These are phyloP conservation scores for Gentiana dahurica DNA, from an alignment of 257 asterid genomes.

Conservation along the genomic window DNA sequence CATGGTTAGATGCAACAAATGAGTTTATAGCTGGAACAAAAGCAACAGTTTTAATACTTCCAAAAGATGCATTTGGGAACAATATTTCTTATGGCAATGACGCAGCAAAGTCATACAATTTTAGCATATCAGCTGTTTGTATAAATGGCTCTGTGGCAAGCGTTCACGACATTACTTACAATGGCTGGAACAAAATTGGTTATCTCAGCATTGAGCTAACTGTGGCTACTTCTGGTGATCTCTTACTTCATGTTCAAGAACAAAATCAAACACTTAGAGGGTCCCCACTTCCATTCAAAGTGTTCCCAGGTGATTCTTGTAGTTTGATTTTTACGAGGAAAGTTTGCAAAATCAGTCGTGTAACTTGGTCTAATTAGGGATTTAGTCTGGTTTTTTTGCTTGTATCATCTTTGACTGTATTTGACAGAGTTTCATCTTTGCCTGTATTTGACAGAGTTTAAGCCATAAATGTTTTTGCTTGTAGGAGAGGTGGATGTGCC, in stretches of 20 bases:
- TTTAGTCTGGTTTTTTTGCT: too few species aligned
- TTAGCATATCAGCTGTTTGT: constrained; percentile 28
- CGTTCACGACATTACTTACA: constrained; percentile 29
- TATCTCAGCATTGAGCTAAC: constrained; percentile 41
- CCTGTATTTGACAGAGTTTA: too few species aligned
- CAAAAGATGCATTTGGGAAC: constrained; percentile 88
- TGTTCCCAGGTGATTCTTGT: constrained; percentile 57
- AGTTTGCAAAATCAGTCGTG: too few species aligned
- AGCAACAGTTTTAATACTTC: constrained; percentile 48
- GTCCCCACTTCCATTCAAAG: constrained; percentile 58
- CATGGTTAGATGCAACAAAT: constrained; percentile 46
- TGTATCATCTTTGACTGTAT: too few species aligned
- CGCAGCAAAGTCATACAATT: constrained; percentile 27
- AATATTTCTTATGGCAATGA: constrained; percentile 42
- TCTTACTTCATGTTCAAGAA: constrained; percentile 46
- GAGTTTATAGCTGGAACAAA: constrained; percentile 56
- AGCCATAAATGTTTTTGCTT: background rate
- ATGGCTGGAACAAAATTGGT: constrained; percentile 54
- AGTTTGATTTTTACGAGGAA: too few species aligned
- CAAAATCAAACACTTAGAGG: constrained; percentile 53
- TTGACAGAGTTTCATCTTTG: too few species aligned
- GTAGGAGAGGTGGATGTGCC: constrained; percentile 58
- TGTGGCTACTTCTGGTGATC: constrained; percentile 51
- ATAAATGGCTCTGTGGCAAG: constrained; percentile 30
- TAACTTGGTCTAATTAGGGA: too few species aligned